Conservation (phyloP, 352 stramenopile genomes). For the Globisporangium cylindrosporum region DNA sequence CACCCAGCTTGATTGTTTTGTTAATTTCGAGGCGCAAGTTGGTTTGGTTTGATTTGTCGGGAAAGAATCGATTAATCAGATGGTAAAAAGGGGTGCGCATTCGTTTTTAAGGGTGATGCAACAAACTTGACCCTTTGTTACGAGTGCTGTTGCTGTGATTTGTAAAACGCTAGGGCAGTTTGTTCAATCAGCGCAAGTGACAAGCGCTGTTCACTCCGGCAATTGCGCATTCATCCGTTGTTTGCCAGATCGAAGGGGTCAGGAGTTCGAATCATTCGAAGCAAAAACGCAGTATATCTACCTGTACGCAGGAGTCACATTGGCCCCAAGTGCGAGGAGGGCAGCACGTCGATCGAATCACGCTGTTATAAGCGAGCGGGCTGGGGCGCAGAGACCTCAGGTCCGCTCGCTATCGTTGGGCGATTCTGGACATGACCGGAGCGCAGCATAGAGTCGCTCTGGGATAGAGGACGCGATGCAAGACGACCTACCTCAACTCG, state of each 20-base stretch:
- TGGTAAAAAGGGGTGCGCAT: conserved; percentile 1
- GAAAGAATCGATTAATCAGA: conserved; percentile 8
- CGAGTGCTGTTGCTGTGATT: not conserved
- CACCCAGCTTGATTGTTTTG: conserved; percentile 8
- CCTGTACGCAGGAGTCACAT: not conserved
- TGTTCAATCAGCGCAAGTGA: conserved; percentile 5
- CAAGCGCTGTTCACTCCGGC: conserved; percentile 5
- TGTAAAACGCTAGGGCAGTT: not conserved
- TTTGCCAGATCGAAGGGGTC: not conserved
- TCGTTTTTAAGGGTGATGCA: not conserved
- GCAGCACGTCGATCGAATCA: not conserved
- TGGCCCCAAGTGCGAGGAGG: not conserved
- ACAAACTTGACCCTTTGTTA: not conserved
- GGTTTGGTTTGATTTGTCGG: not conserved
- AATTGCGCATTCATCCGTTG: not conserved
- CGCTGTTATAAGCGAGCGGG: not conserved
- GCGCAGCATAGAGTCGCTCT: not conserved
- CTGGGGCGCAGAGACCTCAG: too few relatives aligned
- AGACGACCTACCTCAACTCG: not conserved
- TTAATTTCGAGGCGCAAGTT: not conserved
- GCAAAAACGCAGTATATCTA: not conserved
- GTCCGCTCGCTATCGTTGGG: too few relatives aligned
- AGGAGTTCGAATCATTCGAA: not conserved
- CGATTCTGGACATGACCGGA: not conserved
- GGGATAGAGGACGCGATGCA: not conserved